A percentile compares a stretch with the other conserved stretches of the same genome.
phyloP scores from a whole-genome alignment of 306 rosid genomes.

The Quercus wislizeni region DNA sequence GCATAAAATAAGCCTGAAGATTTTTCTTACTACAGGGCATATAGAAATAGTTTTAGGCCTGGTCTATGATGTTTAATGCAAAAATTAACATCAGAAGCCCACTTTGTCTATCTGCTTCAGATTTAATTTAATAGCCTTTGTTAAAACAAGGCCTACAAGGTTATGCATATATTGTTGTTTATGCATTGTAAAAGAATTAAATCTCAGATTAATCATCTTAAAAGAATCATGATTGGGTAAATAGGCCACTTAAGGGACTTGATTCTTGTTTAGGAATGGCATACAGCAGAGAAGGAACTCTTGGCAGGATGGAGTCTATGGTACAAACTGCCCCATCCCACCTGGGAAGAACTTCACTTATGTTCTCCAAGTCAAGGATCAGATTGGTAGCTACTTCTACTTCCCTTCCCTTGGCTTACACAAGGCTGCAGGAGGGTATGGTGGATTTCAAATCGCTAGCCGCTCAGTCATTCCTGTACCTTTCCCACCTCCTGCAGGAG shows the following conservation, averaged over 20 bases:
- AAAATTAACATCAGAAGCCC: neutral
- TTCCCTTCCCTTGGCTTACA: constrained; percentile 82
- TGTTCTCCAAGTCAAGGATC: constrained; percentile 84
- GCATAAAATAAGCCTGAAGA: neutral
- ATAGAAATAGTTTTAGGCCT: neutral
- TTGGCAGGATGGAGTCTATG: constrained; percentile 91
- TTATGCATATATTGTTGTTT: neutral
- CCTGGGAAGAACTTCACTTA: constrained; percentile 88
- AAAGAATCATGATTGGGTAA: no score
- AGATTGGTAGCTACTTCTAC: constrained; percentile 87
- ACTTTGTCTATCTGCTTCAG: neutral
- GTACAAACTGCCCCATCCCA: constrained; percentile 83
- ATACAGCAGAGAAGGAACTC: constrained; percentile 83
- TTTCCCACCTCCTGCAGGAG: constrained; percentile 75
- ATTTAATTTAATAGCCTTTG: neutral
- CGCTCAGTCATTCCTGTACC: constrained; percentile 79
- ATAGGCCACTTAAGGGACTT: neutral
- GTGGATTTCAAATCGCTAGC: constrained; percentile 62
- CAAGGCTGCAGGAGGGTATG: constrained; percentile 90
- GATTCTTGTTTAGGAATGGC: constrained; percentile 59
- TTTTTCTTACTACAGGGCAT: neutral
- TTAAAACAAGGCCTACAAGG: neutral
- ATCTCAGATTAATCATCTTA: neutral
- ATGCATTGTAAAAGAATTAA: neutral
- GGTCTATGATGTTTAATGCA: neutral